Evolutionary conservation across 257 asterid genomes (phyloP), one percentile per base, ranked within the genome.

Genomic region (Scutellaria barbata): DNA sequence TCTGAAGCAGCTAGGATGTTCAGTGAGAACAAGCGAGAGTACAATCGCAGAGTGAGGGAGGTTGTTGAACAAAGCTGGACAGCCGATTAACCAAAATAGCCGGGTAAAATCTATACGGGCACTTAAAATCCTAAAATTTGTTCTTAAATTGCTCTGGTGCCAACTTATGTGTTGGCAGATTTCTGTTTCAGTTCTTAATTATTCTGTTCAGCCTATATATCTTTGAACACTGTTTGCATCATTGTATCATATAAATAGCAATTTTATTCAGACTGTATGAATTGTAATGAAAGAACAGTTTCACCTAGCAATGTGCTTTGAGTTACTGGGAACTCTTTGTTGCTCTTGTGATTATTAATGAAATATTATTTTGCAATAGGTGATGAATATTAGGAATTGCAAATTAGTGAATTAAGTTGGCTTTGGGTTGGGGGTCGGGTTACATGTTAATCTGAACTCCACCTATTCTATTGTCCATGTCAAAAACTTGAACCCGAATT

Each of bases 11-110:
- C 97, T 59, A 87, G 96, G 56, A 47, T 91, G 88, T 91, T 84
- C 83, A 88, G 94, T 59, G 92, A 86, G 84, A 90, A 83, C 37
- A 88, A 88, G 83, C 81, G 96, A 9, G 97, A 90, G 13, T 90
- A 90, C 74, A 88, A 88, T 74, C 88, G 97, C 70, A 84, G 82
- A 82, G 92, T 89, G 57, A 82, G 88, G 82, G 95, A 87, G 72
- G 69, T 85, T 37, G 97, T 89, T 78, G 96, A 87, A 85, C 96
- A 87, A 79, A 91, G 97, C 87, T 90, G 95, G 97, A 86, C 93
- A 3, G 96, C 96, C 0, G 95, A 90, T 77, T 90, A 69, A 84
- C n/a, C 43, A 53, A 8, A 48, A 17, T 10, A 1, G 11, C n/a
- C 5, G 9, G 37, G 48, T 39, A 12, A 30, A 37, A 47, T 20